Conservation (phyloP, 495 filamentous ascomycete species). For the Aspergillus sclerotiicarbonarius region DNA sequence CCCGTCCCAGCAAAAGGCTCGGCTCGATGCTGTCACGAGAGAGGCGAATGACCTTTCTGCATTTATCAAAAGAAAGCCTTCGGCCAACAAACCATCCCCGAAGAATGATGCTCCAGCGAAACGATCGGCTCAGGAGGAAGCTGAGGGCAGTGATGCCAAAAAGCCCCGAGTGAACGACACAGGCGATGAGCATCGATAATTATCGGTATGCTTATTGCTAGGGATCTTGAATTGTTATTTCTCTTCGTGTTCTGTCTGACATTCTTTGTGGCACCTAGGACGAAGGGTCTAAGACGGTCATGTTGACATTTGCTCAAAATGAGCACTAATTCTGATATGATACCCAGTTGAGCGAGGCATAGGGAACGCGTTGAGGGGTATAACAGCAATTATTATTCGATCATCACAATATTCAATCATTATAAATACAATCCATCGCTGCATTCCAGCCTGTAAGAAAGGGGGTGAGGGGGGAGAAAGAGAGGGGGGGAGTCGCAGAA, state of each 20-base stretch:
- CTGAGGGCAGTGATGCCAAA: slow-evolving; percentile 29
- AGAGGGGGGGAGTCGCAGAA: no score
- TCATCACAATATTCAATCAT: no score
- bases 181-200: background rate
- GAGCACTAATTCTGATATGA: background rate
- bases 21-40: slow-evolving; percentile 74
- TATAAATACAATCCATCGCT: no score
- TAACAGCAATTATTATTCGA: no score
- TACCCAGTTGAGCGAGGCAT: background rate
- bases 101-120: slow-evolving; percentile 19
- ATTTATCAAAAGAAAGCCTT: slow-evolving; percentile 72
- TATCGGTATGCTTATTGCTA: background rate
- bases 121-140: slow-evolving; percentile 28
- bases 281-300: no score
- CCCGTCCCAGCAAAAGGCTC: slow-evolving; percentile 56
- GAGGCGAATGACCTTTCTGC: slow-evolving; percentile 81
- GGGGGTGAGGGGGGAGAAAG: no score
- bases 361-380: no score
- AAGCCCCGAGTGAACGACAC: slow-evolving; percentile 26
- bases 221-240: background rate
- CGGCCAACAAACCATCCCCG: slow-evolving; percentile 17
- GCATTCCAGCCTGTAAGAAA: no score
- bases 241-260: background rate
- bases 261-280: background rate
- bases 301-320: no score